Base-by-base conservation (phyloP, 805 yeast species). In the Candida tibetensis region DNA sequence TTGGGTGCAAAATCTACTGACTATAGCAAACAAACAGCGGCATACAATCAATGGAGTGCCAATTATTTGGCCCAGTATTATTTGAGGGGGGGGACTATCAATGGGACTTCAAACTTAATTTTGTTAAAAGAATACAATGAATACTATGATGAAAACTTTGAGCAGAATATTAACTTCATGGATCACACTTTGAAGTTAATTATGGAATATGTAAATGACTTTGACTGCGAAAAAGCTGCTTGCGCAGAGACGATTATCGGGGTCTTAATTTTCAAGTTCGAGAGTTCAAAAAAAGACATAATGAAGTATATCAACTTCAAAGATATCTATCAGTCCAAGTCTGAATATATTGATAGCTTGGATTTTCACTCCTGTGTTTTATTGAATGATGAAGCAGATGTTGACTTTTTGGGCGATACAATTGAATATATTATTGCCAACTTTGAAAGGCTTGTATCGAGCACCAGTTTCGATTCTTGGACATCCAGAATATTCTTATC, bases 211-310 rank as follows among this genome's bases (percentile, higher is more conserved):
- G 37, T 52, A 9, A 42, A 48, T 1, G 23, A 35, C 1, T 44
- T 48, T 1, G 38, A 56, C 25, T n/a, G 48, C 2, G 47, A 49
- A 8, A 57, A 46, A 18, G 41, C 45, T 4, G 55, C 55, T 4
- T 51, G 64, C 35, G 57, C 71, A 30, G 77, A 75, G 28, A 43
- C 66, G 3, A 49, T 71, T 4, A 28, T 71, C 6, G 77, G 79
- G 1, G 65, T 58, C 7, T 49, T 73, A 13, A 42, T 71, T 1
- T 46, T 57, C 40, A 59, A 55, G 19, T 56, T 51, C 37, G 42
- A 48, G n/a, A 31, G 37, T 26, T 49, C 35, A 9, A 42, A 22
- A 7, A 37, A 13, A 12, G 58, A 53, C 18, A 40, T 57, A 1
- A 28, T 23, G 10, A 52, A 53, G 23, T 50, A 44, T 37, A 15